phyloP scores from a whole-genome alignment of 2,329 filamentous ascomycete genomes.

The Fusarium sulawesiense region DNA sequence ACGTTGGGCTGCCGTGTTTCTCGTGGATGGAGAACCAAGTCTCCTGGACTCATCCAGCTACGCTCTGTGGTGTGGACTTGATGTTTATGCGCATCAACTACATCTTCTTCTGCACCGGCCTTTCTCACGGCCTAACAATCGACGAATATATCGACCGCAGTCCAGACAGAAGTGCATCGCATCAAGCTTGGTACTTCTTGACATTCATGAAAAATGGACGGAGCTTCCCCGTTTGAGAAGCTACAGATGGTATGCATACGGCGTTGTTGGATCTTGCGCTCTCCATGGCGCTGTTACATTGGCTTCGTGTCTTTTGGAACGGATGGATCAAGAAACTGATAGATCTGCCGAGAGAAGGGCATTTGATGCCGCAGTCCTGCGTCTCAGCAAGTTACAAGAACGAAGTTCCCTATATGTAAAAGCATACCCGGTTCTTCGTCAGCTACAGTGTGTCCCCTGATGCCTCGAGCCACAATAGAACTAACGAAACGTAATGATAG shows the following conservation, averaged over 20 bases:
- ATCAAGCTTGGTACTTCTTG: conserved; percentile 1
- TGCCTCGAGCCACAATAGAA: neutral
- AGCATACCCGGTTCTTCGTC: neutral
- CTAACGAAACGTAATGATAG: neutral
- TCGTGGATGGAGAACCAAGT: conserved; percentile 26
- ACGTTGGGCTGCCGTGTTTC: conserved; percentile 1
- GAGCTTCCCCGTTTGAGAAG: neutral
- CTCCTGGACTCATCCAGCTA: conserved; percentile 32
- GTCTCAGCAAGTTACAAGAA: neutral
- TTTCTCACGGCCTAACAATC: conserved; percentile 1
- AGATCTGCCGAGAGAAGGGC: neutral
- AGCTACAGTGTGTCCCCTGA: neutral
- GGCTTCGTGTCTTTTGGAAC: conserved; percentile 1
- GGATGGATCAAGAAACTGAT: neutral
- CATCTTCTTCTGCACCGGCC: conserved; percentile 38
- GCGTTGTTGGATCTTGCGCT: neutral
- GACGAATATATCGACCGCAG: neutral
- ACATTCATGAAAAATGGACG: neutral
- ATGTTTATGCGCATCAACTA: conserved; percentile 36
- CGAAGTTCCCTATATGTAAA: neutral
- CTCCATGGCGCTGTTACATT: neutral
- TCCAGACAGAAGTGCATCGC: conserved; percentile 1
- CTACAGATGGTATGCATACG: neutral
- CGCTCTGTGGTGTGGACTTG: conserved; percentile 34
- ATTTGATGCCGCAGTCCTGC: neutral